Evolutionary conservation across 768 basidiomycete species (phyloP).

Genomic region (Suillus luteus): DNA sequence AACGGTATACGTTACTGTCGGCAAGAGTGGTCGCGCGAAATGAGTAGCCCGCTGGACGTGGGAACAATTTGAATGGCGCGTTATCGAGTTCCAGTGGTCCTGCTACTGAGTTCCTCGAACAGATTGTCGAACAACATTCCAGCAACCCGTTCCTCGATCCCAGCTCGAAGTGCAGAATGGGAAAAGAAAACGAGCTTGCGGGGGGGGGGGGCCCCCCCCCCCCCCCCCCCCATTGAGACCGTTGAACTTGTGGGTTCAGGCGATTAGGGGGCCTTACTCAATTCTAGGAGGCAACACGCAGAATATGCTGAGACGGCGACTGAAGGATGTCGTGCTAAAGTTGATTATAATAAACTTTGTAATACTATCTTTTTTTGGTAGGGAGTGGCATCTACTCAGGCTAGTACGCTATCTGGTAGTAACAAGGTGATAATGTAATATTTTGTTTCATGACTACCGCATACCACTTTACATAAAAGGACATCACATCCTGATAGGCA

Average conservation of each 20-base stretch:
- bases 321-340: slow-evolving; percentile 29
- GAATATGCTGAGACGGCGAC: slow-evolving; percentile 30
- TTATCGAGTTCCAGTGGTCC: slow-evolving; percentile 42
- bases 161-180: slow-evolving; percentile 77
- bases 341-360: slow-evolving; percentile 24
- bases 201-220: too few species aligned
- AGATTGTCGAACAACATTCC: slow-evolving; percentile 27
- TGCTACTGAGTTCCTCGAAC: slow-evolving; percentile 26
- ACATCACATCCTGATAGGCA: slow-evolving; percentile 36
- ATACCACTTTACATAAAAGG: not conserved
- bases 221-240: slow-evolving; percentile 43
- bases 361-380: slow-evolving; percentile 11
- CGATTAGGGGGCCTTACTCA: slow-evolving; percentile 32
- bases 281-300: slow-evolving; percentile 22
- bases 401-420: too few species aligned
- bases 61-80: slow-evolving; percentile 91
- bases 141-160: slow-evolving; percentile 33
- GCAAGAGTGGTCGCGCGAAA: slow-evolving; percentile 53
- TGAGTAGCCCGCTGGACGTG: slow-evolving; percentile 84
- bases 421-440: not conserved
- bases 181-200: too few species aligned
- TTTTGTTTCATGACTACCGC: not conserved
- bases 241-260: slow-evolving; percentile 54
- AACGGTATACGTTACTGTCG: slow-evolving; percentile 54
- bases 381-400: not conserved